Evolutionary conservation across 2,329 filamentous ascomycete genomes (phyloP).

Genomic region (Aspergillus chevalieri): DNA sequence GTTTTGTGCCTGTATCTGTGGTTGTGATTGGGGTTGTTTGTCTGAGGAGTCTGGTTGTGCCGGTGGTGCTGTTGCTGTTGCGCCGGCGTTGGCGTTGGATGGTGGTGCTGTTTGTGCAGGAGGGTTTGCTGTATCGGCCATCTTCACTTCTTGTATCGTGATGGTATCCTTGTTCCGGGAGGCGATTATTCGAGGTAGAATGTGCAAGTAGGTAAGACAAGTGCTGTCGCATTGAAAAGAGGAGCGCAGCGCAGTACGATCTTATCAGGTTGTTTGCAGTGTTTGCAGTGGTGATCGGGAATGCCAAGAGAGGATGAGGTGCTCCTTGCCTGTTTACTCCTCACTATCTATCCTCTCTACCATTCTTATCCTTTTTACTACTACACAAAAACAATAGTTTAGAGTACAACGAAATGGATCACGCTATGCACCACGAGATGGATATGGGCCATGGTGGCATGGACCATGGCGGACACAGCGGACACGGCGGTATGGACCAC

Average conservation of each 20-base stretch:
- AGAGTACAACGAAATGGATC: slow-evolving; percentile 24
- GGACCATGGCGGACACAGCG: slow-evolving; percentile 53
- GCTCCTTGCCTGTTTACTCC: no score
- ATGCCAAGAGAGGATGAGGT: no score
- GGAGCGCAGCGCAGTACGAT: not conserved
- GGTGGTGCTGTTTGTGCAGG: slow-evolving; percentile 14
- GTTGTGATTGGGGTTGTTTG: not conserved
- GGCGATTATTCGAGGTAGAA: no score
- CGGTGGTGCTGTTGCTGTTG: slow-evolving; percentile 14
- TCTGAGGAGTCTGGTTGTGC: slow-evolving; percentile 1
- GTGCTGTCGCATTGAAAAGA: no score
- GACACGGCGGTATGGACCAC: slow-evolving; percentile 52
- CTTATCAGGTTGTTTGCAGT: slow-evolving; percentile 27
- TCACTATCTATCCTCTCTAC: no score
- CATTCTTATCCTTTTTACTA: no score
- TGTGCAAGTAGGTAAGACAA: not conserved
- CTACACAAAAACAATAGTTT: no score
- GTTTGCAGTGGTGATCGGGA: slow-evolving; percentile 24
- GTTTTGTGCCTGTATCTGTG: slow-evolving; percentile 2
- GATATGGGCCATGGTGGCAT: slow-evolving; percentile 41
- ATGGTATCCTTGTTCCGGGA: not conserved
- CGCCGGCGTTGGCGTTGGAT: slow-evolving; percentile 12
- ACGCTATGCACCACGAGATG: slow-evolving; percentile 27
- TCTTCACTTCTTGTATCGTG: slow-evolving; percentile 12
- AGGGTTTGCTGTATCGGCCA: slow-evolving; percentile 39